Evolutionary conservation across 2,329 filamentous ascomycete species (phyloP).

Genomic region (Talaromyces verruculosus): DNA sequence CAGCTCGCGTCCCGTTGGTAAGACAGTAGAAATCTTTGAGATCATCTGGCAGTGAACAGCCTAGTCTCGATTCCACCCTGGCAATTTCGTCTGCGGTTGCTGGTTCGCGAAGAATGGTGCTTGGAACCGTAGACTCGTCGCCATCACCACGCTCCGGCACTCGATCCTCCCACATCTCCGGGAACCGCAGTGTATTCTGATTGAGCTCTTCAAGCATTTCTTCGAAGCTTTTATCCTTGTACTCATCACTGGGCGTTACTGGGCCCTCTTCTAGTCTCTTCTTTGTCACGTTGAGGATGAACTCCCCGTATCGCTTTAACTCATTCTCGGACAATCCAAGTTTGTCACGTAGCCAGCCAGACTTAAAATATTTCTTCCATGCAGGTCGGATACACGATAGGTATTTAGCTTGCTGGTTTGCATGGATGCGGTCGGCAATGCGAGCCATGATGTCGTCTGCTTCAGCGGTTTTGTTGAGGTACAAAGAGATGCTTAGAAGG

Average conservation of each 20-base stretch:
- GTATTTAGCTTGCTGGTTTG: slow-evolving; percentile 2
- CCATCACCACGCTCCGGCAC: not conserved
- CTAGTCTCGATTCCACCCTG: not conserved
- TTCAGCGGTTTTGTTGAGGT: slow-evolving; percentile 7
- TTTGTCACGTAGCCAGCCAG: slow-evolving; percentile 14
- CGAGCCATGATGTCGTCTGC: slow-evolving; percentile 16
- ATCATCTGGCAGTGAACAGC: slow-evolving; percentile 12
- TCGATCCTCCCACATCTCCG: not conserved
- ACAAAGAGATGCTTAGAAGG: slow-evolving; percentile 11
- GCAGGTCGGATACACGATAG: not conserved
- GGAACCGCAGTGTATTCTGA: slow-evolving; percentile 5
- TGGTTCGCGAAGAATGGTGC: slow-evolving; percentile 13
- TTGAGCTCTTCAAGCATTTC: slow-evolving; percentile 15
- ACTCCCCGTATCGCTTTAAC: not conserved
- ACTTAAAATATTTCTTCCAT: slow-evolving; percentile 13
- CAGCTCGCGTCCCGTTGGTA: slow-evolving; percentile 14
- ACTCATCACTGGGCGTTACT: not conserved
- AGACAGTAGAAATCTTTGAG: slow-evolving; percentile 14
- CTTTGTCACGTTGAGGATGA: slow-evolving; percentile 5
- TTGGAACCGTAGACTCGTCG: not conserved
- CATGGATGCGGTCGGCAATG: slow-evolving; percentile 17
- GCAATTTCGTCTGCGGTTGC: slow-evolving; percentile 7
- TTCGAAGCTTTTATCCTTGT: not conserved
- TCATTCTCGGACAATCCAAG: slow-evolving; percentile 4
- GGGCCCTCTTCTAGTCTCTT: slow-evolving; percentile 7